Evolutionary conservation across 345 rosid species (phyloP), one percentile per base, ranked within the genome.

Genomic region (Gossypium bickii): DNA sequence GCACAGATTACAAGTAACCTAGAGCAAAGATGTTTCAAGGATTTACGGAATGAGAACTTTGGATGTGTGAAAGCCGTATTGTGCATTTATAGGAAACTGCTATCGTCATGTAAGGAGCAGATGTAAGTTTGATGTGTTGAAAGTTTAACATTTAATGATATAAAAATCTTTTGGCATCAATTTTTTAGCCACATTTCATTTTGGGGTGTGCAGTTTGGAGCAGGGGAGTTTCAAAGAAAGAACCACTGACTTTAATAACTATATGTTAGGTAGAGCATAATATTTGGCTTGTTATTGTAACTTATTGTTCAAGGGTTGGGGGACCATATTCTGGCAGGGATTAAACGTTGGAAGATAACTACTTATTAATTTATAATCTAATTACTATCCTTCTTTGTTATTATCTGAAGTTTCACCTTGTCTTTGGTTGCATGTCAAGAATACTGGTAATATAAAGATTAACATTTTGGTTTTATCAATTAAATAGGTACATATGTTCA

Each of bases 1-100:
- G 64, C 64, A 41, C 67, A 73, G 76, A 70, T 70, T 70, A 70
- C 73, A 52, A 52, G 24, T 52, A 34, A 52, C 47, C 90, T 96
- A 12, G 99, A 96, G 83, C 97, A 93, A 81, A 92, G 92, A 82
- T 96, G 97, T 80, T 96, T 90, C 95, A 96, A 92, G 89, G 99
- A 93, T 82, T 66, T 96, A 83, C 88, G 99, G 83, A 88, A 83
- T 81, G 97, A 91, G 87, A 92, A 96, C 81, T 87, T 92, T 72
- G 88, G 80, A 44, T 83, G 86, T 67, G 93, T 91, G 45, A 89
- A 92, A 83, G 90, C 89, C 67, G 92, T 86, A 77, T 84, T 93
- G 90, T 85, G 92, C 83, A 96, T 96, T 65, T 96, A 96, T 81
- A 86, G 87, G 84, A 92, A 86, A 87, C 81, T 93, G 82, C 80